Evolutionary conservation across 2,329 filamentous ascomycete genomes (phyloP).

Genomic region (Niveomyces coronatus): DNA sequence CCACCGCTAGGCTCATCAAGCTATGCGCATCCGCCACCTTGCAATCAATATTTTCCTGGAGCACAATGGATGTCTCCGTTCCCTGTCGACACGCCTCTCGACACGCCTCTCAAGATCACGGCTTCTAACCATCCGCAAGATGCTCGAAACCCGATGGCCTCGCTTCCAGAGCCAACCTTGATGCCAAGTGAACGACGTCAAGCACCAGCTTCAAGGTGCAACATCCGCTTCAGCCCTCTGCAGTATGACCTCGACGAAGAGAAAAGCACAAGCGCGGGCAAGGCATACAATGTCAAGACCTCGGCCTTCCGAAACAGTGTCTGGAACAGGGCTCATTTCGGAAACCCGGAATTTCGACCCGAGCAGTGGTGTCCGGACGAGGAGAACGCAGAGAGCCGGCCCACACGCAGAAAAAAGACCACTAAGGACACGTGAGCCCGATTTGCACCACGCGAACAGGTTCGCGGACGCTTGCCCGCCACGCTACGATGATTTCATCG

Average conservation of each 20-base stretch:
- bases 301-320: constrained; percentile 56
- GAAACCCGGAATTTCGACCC: constrained; percentile 45
- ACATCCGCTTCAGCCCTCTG: constrained; percentile 39
- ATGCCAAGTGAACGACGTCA: not conserved
- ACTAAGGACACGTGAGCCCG: not conserved
- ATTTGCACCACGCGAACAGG: too few species aligned
- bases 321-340: constrained; percentile 57
- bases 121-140: too few species aligned
- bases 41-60: not conserved
- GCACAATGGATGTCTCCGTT: constrained; percentile 5
- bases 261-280: constrained; percentile 18
- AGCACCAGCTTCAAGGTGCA: constrained; percentile 17
- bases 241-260: constrained; percentile 39
- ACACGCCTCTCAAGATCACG: too few species aligned
- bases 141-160: too few species aligned
- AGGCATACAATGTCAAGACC: constrained; percentile 27
- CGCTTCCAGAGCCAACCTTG: not conserved
- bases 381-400: constrained; percentile 22
- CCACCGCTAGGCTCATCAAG: constrained; percentile 7
- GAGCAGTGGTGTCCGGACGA: constrained; percentile 34
- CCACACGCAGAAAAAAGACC: constrained; percentile 6
- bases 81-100: not conserved
- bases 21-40: not conserved
- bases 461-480: too few species aligned
- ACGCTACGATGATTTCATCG: too few species aligned